Evolutionary conservation across 352 stramenopile species (phyloP), one percentile per base, ranked within the genome.

Genomic region (Globisporangium radiosum): DNA sequence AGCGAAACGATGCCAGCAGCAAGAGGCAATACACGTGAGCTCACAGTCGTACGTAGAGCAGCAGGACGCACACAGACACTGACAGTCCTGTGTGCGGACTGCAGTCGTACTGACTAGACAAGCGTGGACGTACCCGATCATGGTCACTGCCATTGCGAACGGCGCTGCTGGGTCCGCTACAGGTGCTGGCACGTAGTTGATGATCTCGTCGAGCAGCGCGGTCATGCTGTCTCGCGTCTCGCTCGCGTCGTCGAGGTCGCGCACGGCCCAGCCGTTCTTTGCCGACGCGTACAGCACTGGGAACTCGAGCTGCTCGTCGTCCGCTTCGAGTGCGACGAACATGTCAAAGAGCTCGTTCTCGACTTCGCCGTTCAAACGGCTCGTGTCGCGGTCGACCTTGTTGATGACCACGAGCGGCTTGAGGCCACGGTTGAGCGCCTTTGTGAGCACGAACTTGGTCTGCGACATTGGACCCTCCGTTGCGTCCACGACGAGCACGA

Each of bases 401-500:
- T 99, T 99, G 55, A 99, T 83, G 17, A 99, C 94, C 17, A 99
- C 95, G 9, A 99, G 74, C 14, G 95, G 94, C 68, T 95, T 94
- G 4, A 99, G 69, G 37, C 91, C 91, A 17, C 87, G 72, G 54
- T 92, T 86, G 19, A 99, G 76, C 43, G 97, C 97, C 69, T 98
- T 97, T 42, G 78, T 95, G n/a, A 99, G 73, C 45, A 99, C 97
- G 66, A 99, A 99, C 71, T 99, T 99, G 55, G 97, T 99, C 66
- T 99, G 97, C 37, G 90, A 95, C 93, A 99, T 99, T 36, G 85
- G 85, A 2, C 97, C 97, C 72, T 99, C 97, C 0, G 85, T 97
- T 5, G 96, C 96, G 74, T 99, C 96, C 7, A 99, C 97, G 5
- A 99, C 89, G 7, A 99, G 79, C 45, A 98, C 92, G 37, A 99